Conservation (phyloP, 2,329 filamentous ascomycete genomes). For the Trichoderma pleuroti region DNA sequence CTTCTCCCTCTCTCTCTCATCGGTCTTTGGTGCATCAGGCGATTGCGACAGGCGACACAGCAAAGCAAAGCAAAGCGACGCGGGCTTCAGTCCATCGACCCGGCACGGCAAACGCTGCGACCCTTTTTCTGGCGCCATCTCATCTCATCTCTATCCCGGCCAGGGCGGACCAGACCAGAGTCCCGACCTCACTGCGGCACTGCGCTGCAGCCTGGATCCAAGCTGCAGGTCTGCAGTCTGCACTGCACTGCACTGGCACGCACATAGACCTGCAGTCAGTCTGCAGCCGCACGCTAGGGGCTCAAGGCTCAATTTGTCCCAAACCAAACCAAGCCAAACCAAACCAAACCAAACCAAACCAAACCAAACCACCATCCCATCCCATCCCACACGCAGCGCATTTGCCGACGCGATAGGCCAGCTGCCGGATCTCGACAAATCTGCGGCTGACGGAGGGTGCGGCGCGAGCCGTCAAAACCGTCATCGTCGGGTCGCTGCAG, state of each 20-base stretch:
- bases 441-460: constrained; percentile 9
- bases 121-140: not conserved
- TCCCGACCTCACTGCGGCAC: not conserved
- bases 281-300: not conserved
- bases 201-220: not conserved
- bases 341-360: too few relatives aligned
- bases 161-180: not conserved
- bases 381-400: not conserved
- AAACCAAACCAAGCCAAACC: not conserved
- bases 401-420: not conserved
- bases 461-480: constrained; percentile 7
- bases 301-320: not conserved
- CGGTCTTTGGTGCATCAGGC: not conserved
- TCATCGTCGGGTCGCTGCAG: not conserved
- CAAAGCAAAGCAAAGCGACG: too few relatives aligned
- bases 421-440: not conserved
- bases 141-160: too few relatives aligned
- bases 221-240: not conserved
- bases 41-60: not conserved
- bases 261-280: not conserved
- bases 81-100: not conserved
- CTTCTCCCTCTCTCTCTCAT: not conserved
- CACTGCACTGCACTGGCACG: not conserved
- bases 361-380: too few relatives aligned
- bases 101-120: too few relatives aligned